Evolutionary conservation across 352 stramenopile genomes (phyloP).

Genomic region (Hyaloperonospora arabidopsidis): DNA sequence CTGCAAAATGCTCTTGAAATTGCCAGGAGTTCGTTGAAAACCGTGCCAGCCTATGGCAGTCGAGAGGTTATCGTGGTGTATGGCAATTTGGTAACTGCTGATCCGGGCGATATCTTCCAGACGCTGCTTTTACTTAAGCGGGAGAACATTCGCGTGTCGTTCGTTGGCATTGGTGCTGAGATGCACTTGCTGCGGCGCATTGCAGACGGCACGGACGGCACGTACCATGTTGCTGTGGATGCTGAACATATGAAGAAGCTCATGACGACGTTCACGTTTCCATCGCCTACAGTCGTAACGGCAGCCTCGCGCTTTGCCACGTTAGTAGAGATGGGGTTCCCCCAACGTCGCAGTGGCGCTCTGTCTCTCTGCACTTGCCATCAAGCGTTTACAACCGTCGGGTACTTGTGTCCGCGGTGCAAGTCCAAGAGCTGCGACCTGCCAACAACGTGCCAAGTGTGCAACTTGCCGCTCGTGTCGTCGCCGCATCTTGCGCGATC

Average conservation of each 20-base stretch:
- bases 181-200: slow-evolving; percentile 85
- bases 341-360: slow-evolving; percentile 57
- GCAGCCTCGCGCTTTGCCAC: slow-evolving; percentile 59
- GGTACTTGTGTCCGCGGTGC: slow-evolving; percentile 92
- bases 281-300: slow-evolving; percentile 82
- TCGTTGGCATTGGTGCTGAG: slow-evolving; percentile 92
- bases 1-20: slow-evolving; percentile 89
- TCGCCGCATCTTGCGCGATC: slow-evolving; percentile 94
- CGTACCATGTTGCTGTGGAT: slow-evolving; percentile 92
- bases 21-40: slow-evolving; percentile 86
- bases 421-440: slow-evolving; percentile 92
- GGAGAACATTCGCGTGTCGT: slow-evolving; percentile 88
- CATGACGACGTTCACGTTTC: slow-evolving; percentile 90
- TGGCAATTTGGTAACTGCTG: slow-evolving; percentile 91
- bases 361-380: slow-evolving; percentile 83
- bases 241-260: slow-evolving; percentile 87
- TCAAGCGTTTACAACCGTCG: slow-evolving; percentile 82
- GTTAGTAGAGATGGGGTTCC: slow-evolving; percentile 82
- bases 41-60: slow-evolving; percentile 79
- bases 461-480: slow-evolving; percentile 92
- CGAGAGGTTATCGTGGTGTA: slow-evolving; percentile 92
- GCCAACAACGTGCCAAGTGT: slow-evolving; percentile 93
- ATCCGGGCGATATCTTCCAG: slow-evolving; percentile 94
- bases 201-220: slow-evolving; percentile 88
- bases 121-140: slow-evolving; percentile 87